These are phyloP conservation scores for Venturia effusa DNA, from an alignment of 2,329 filamentous ascomycete genomes.

Conservation along the genomic window DNA sequence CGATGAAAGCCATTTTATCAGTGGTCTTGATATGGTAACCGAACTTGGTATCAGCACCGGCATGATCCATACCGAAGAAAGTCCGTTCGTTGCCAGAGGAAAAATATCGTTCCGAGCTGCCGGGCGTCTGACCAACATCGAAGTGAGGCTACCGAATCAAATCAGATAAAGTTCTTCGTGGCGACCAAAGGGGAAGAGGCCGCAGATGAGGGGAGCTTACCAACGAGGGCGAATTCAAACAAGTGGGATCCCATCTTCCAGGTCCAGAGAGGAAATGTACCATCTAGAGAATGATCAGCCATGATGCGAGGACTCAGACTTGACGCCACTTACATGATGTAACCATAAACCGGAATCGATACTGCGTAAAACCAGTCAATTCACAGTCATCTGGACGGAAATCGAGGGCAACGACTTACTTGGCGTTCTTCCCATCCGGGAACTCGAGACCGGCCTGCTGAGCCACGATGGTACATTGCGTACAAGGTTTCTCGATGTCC, in stretches of 20 bases:
- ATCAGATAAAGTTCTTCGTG: too few relatives aligned
- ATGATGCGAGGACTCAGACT: background rate
- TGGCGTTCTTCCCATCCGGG: slow-evolving; percentile 8
- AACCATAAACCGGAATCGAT: slow-evolving; percentile 18
- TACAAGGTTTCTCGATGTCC: background rate
- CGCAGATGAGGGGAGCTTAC: background rate
- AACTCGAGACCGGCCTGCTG: slow-evolving; percentile 8
- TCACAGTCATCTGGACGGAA: too few relatives aligned
- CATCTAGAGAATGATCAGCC: background rate
- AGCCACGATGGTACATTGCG: slow-evolving; percentile 6
- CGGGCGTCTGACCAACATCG: slow-evolving; percentile 3
- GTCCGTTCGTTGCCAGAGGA: slow-evolving; percentile 10
- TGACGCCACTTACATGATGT: background rate
- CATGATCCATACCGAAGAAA: background rate
- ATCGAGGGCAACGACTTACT: too few relatives aligned
- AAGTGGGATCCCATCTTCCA: slow-evolving; percentile 9
- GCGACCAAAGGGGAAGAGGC: background rate
- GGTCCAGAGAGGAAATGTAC: slow-evolving; percentile 6
- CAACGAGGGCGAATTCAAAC: background rate
- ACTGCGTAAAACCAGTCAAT: too few relatives aligned
- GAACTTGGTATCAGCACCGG: background rate
- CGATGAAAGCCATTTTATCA: slow-evolving; percentile 11
- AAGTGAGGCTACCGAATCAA: background rate
- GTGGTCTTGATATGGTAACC: slow-evolving; percentile 5
- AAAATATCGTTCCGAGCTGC: slow-evolving; percentile 9